Base-by-base conservation (phyloP, 2,329 filamentous ascomycete species). In the Pezicula rhizophila region DNA sequence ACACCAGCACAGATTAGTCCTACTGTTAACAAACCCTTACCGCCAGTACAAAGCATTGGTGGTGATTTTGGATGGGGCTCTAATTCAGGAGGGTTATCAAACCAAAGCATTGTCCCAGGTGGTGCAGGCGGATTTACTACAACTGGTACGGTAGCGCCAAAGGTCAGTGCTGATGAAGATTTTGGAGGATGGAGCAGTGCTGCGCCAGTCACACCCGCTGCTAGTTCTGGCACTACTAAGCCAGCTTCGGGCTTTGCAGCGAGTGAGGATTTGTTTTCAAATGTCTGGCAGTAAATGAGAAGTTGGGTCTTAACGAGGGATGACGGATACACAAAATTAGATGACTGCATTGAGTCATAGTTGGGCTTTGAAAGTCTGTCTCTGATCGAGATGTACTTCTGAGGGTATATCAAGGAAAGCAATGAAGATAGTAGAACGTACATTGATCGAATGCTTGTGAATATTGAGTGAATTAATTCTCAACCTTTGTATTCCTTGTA, bases 181-280 rank as follows among this genome's bases (percentile, higher is more conserved):
- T 97, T 96, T 71, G 92, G 92, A 17, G 91, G 92, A 11, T 97
- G 92, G 92, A 83, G 88, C 42, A 95, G 89, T 63, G 81, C 82
- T 40, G 72, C 76, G 71, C 84, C 78, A 61, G 78, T 57, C 59
- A 74, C 70, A 34, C 70, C 74, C 8, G 64, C 68, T 28, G 62
- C 71, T 39, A 66, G 66, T 43, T 67, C 67, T 20, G 63, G 68
- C 25, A 61, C 67, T 12, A 69, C 76, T 43, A 79, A 86, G 68
- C 72, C 83, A 31, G 70, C 77, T 23, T 70, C 75, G 18, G 79
- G 79, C 12, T 80, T 84, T 57, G 82, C 79, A 17, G 80, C 76
- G 46, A 83, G 80, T 47, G 92, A 96, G 57, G 92, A 97, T 70
- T 67, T 97, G 61, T 97, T 97, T 69, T 90, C 86, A 28, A 97